Evolutionary conservation across 495 filamentous ascomycete genomes (phyloP).

Genomic region (Baudoinia panamericana): DNA sequence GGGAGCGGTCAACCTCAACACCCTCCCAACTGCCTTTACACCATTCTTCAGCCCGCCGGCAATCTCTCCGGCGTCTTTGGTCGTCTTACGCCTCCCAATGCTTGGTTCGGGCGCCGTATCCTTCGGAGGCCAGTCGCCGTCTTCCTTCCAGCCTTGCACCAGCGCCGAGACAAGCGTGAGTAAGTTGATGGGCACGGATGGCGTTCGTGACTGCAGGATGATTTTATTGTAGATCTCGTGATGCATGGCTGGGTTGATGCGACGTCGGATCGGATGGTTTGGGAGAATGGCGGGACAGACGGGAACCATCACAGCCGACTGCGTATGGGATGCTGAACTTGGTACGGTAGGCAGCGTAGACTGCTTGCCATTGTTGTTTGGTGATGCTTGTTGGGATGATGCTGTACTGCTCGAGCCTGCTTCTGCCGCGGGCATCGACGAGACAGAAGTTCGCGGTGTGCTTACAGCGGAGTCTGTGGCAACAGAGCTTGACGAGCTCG

Average conservation of each 20-base stretch:
- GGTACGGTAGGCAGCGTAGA: no score
- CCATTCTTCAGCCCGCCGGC: constrained; percentile 9
- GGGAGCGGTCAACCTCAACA: constrained; percentile 13
- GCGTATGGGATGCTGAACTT: no score
- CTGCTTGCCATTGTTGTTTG: no score
- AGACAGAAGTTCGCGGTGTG: constrained; percentile 14
- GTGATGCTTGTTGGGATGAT: no score
- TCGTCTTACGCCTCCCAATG: constrained; percentile 18
- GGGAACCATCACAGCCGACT: constrained; percentile 27
- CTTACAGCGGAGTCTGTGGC: constrained; percentile 2
- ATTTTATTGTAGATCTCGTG: constrained; percentile 79
- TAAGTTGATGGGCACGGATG: constrained; percentile 77
- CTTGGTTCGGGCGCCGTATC: constrained; percentile 21
- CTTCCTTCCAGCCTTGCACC: constrained; percentile 84
- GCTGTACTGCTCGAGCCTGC: no score
- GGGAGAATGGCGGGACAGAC: constrained; percentile 50
- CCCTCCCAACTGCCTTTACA: constrained; percentile 16
- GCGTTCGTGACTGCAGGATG: constrained; percentile 60
- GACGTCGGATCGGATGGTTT: constrained; percentile 55
- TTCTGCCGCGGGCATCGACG: neutral
- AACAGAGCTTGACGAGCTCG: neutral
- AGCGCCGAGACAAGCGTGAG: constrained; percentile 64
- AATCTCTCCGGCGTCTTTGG: neutral
- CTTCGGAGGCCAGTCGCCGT: constrained; percentile 88
- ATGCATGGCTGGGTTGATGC: constrained; percentile 60